A percentile compares a stretch with the other conserved stretches of the same genome.
phyloP scores from a whole-genome alignment of 1,284 basidiomycete species.

The Irpex sp. region DNA sequence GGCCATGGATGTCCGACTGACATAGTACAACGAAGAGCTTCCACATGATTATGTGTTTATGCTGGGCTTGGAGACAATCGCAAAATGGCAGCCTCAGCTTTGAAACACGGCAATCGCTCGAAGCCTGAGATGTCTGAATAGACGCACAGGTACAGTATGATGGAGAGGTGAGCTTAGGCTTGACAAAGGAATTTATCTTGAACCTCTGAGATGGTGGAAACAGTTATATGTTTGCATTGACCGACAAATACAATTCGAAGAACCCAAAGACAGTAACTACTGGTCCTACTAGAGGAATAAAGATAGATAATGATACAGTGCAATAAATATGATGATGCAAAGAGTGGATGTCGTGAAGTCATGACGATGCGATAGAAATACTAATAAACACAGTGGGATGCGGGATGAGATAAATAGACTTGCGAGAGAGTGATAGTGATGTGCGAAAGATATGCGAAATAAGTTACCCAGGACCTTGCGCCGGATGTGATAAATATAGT shows the following conservation, averaged over 20 bases:
- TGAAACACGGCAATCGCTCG: too few relatives aligned
- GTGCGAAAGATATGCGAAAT: background rate
- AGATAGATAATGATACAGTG: background rate
- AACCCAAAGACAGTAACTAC: background rate
- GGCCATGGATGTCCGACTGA: too few relatives aligned
- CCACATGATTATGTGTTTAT: too few relatives aligned
- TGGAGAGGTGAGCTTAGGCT: too few relatives aligned
- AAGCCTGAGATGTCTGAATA: too few relatives aligned
- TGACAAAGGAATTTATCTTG: too few relatives aligned
- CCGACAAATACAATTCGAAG: slow-evolving; percentile 1
- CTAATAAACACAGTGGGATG: background rate
- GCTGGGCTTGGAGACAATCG: too few relatives aligned
- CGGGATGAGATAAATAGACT: background rate
- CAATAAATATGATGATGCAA: background rate
- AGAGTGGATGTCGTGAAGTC: background rate
- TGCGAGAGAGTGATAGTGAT: background rate
- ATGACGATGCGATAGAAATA: background rate
- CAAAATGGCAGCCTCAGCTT: too few relatives aligned
- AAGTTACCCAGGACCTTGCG: background rate
- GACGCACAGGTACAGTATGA: too few relatives aligned
- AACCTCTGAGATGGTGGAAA: too few relatives aligned
- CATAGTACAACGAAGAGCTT: too few relatives aligned
- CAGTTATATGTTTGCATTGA: background rate
- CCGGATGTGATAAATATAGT: background rate
- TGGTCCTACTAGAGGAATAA: background rate